These are phyloP conservation scores for Flaveria brownii DNA, from an alignment of 129 eudicot genomes.

Conservation along the genomic window DNA sequence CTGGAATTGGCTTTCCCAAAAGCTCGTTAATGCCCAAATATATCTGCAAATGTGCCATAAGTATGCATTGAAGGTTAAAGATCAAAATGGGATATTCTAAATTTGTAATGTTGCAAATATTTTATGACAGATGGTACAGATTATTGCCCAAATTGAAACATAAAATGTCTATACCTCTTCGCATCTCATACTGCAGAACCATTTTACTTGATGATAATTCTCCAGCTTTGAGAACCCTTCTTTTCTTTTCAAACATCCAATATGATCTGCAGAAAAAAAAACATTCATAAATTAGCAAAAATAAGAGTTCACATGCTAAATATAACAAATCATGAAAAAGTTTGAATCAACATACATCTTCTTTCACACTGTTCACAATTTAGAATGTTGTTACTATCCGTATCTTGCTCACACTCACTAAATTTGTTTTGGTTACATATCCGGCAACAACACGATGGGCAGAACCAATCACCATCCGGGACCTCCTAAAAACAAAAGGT, in stretches of 20 bases:
- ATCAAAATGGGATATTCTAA: too few relatives aligned
- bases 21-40: constrained; percentile 54
- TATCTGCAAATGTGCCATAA: constrained; percentile 48
- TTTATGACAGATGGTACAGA: background rate
- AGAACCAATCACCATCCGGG: constrained; percentile 97
- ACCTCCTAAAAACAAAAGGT: constrained; percentile 48
- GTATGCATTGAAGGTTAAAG: background rate
- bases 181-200: constrained; percentile 77
- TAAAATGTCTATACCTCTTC: constrained; percentile 57
- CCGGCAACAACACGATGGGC: constrained; percentile 91
- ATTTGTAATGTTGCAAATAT: background rate
- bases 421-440: constrained; percentile 58
- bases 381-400: constrained; percentile 37
- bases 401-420: constrained; percentile 33
- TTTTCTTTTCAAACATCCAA: constrained; percentile 58
- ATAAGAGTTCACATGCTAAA: background rate
- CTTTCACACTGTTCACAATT: constrained; percentile 81
- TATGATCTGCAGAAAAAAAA: constrained; percentile 60
- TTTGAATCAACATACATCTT: constrained; percentile 50
- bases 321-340: constrained; percentile 1
- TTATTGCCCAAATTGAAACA: background rate
- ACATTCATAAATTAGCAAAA: constrained; percentile 22
- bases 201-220: constrained; percentile 43
- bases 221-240: constrained; percentile 40
- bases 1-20: constrained; percentile 61